Conservation (phyloP, 2,329 filamentous ascomycete species). For the Aspergillus uvarum region DNA sequence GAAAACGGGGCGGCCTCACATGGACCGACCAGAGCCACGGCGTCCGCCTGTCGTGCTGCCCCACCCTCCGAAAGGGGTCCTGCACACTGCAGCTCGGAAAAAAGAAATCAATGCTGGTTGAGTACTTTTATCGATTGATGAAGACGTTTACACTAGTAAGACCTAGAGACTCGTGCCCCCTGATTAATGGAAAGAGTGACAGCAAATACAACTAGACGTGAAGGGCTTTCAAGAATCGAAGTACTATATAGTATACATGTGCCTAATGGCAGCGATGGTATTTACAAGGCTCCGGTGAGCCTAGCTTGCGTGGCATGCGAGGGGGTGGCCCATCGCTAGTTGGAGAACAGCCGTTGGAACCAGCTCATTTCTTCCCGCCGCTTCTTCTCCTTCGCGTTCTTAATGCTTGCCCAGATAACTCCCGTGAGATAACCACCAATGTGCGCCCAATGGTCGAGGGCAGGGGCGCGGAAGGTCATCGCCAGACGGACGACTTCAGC, state of each 20-base stretch:
- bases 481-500: conserved; percentile 38
- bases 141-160: too few species aligned
- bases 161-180: too few species aligned
- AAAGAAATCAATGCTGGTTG: too few species aligned
- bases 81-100: too few species aligned
- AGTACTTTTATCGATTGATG: too few species aligned
- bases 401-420: conserved; percentile 20
- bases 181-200: too few species aligned
- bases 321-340: background rate
- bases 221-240: too few species aligned
- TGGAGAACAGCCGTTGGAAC: conserved; percentile 13
- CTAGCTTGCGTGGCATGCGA: background rate
- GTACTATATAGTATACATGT: background rate
- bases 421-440: conserved; percentile 44
- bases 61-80: too few species aligned
- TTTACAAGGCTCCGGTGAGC: background rate
- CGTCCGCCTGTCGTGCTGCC: too few species aligned
- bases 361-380: conserved; percentile 17
- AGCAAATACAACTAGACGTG: too few species aligned
- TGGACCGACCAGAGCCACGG: too few species aligned
- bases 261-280: background rate
- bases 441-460: conserved; percentile 45
- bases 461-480: conserved; percentile 29
- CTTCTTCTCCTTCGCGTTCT: conserved; percentile 15
- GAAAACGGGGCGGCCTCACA: background rate